Evolutionary conservation across 2,329 filamentous ascomycete species (phyloP).

Genomic region (Dactylellina sp.): DNA sequence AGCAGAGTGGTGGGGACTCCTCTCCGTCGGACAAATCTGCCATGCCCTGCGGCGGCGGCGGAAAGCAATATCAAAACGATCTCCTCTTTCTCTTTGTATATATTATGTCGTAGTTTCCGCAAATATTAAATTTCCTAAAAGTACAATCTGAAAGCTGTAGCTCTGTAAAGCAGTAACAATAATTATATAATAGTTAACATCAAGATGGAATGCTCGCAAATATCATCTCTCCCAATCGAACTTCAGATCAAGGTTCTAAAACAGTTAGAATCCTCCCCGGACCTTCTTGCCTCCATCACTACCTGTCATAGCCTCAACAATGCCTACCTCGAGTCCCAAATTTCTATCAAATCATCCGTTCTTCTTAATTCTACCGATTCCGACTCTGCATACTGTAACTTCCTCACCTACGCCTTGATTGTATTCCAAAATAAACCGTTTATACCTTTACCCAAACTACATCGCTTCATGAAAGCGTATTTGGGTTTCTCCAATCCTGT

Average conservation of each 20-base stretch:
- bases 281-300: conserved; percentile 27
- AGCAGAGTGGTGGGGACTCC: no score
- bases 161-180: no score
- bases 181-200: not conserved
- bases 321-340: conserved; percentile 36
- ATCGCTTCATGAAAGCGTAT: conserved; percentile 21
- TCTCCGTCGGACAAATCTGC: no score
- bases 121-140: no score
- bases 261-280: conserved; percentile 20
- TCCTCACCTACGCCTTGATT: conserved; percentile 29
- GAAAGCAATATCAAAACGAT: no score
- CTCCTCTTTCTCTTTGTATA: no score
- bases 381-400: conserved; percentile 28
- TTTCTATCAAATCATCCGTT: conserved; percentile 17
- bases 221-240: conserved; percentile 40
- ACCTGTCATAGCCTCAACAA: conserved; percentile 17
- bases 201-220: not conserved
- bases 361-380: conserved; percentile 31
- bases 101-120: no score
- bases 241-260: conserved; percentile 42
- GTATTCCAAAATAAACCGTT: conserved; percentile 27
- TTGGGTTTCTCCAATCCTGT: conserved; percentile 37
- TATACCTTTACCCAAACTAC: conserved; percentile 10
- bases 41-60: no score
- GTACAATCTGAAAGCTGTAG: no score